Evolutionary conservation across 257 asterid species (phyloP).

Genomic region (Petunia secreta): DNA sequence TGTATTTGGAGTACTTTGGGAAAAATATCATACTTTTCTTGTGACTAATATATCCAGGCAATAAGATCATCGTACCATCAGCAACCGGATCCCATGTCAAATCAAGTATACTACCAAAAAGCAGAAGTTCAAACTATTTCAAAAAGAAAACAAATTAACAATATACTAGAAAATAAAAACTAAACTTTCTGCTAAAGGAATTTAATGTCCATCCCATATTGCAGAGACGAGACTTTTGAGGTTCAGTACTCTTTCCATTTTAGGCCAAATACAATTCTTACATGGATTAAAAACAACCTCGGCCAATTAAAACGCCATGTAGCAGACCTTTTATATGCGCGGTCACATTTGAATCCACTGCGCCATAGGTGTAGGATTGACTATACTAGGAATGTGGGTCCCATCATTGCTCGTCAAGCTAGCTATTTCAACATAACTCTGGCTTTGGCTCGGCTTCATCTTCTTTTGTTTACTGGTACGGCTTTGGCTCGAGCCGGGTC

Average conservation of each 20-base stretch:
- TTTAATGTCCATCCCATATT: too few species aligned
- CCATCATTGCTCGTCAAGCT: conserved; percentile 55
- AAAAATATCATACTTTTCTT: too few species aligned
- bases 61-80: too few species aligned
- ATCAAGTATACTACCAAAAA: too few species aligned
- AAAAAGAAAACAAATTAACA: too few species aligned
- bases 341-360: conserved; percentile 71
- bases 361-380: conserved; percentile 68
- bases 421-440: conserved; percentile 65
- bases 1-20: too few species aligned
- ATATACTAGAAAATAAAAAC: too few species aligned
- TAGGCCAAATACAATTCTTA: not conserved
- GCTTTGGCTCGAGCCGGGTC: conserved; percentile 63
- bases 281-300: not conserved
- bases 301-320: not conserved
- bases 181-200: too few species aligned
- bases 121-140: too few species aligned
- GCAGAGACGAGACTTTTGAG: too few species aligned
- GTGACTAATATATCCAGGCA: too few species aligned
- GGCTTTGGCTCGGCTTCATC: conserved; percentile 34
- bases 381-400: conserved; percentile 67
- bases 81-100: too few species aligned
- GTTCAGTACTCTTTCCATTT: not conserved
- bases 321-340: not conserved
- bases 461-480: conserved; percentile 30